Percentiles rank a stretch among this genome's conserved stretches.
Evolutionary conservation across 495 filamentous ascomycete genomes (phyloP).

Genomic region (Aspergillus egyptiacus): DNA sequence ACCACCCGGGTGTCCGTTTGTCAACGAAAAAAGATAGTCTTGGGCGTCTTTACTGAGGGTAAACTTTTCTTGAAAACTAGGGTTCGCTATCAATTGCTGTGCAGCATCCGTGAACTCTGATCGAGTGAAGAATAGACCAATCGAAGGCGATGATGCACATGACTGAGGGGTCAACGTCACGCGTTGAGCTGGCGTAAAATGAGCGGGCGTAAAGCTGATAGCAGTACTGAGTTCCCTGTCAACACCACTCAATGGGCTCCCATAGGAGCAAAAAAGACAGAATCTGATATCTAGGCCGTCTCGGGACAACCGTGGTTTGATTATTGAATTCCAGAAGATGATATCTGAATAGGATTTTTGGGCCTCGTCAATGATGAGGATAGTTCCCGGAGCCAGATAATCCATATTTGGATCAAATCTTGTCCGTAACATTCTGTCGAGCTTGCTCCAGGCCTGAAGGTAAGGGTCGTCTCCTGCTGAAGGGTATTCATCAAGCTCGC

Average conservation of each 20-base stretch:
- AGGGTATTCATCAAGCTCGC: background rate
- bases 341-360: slow-evolving; percentile 1
- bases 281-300: too few species aligned
- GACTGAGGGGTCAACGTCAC: too few species aligned
- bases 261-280: background rate
- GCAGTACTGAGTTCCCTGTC: slow-evolving; percentile 1
- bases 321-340: slow-evolving; percentile 2
- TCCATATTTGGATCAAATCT: background rate
- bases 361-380: slow-evolving; percentile 8
- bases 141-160: too few species aligned
- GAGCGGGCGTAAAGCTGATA: background rate
- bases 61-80: slow-evolving; percentile 3
- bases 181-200: too few species aligned
- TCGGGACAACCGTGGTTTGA: background rate
- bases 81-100: background rate
- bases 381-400: background rate
- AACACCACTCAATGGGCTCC: slow-evolving; percentile 3
- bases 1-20: slow-evolving; percentile 9
- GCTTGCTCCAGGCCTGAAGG: too few species aligned
- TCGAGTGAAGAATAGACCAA: background rate
- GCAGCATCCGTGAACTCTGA: slow-evolving; percentile 7
- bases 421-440: background rate
- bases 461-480: too few species aligned
- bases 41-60: slow-evolving; percentile 3
- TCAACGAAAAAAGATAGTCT: slow-evolving; percentile 9